Base-by-base conservation (phyloP, 768 basidiomycete genomes). In the Boletales sp. region DNA sequence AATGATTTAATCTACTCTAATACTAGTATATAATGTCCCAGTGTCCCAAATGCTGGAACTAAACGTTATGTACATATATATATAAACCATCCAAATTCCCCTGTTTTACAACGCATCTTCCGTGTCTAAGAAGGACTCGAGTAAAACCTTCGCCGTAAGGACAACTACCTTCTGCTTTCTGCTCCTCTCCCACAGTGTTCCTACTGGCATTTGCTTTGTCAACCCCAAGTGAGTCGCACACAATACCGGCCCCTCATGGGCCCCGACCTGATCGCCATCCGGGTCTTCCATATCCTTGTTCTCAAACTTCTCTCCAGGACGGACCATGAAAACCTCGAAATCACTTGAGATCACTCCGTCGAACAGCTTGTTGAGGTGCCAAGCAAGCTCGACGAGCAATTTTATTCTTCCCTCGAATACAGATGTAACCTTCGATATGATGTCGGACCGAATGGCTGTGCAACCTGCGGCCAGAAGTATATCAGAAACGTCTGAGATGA, bases 291-390 rank as follows among this genome's bases (percentile, higher is more conserved):
- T 54, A 13, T 18, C 31, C 41, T 39, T 44, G 3, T 21, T 44
- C 25, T 42, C 41, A 18, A 56, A 56, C 30, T 25, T 55, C 11
- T 47, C 45, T 8, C 55, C 45, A 25, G 55, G 53, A 6, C 4
- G 13, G 18, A 44, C 36, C 2, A 48, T 14, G 37, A 56, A 47
- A 8, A 50, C 48, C 17, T 50, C 55, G 19, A 55, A 56, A 33
- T 56, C 55, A 21, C 53, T 41, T 8, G 55, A 55, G 35, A 56
- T 39, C 1, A 56, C 48, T 10, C 54, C 54, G 34, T 49, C 44
- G 36, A 56, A 49, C 35, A 54, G 39, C 41, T 42, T 49, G 19
- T 41, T 31, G n/a, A 56, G 55, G 11, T 37, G 48, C 12, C 44
- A 47, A 30, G 55, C 55, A n/a, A 56, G 55, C 1, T 53, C 44